Evolutionary conservation across 1,284 basidiomycete genomes (phyloP).

Genomic region (Ustanciosporium gigantosporum): DNA sequence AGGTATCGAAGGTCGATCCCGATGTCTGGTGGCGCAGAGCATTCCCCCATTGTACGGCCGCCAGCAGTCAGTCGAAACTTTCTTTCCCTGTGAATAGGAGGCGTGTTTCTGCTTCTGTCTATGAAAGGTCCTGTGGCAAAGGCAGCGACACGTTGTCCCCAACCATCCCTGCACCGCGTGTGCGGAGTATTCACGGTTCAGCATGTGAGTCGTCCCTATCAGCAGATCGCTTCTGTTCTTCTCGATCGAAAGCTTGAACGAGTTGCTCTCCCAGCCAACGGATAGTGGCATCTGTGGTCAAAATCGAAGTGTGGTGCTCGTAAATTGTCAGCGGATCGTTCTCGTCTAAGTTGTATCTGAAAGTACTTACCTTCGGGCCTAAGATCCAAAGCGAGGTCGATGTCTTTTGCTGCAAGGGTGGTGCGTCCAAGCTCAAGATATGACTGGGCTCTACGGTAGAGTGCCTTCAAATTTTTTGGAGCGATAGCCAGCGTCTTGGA

Average conservation of each 20-base stretch:
- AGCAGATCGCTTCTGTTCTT: conserved; percentile 7
- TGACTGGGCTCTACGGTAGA: conserved; percentile 32
- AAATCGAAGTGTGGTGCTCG: background rate
- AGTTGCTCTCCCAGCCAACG: conserved; percentile 30
- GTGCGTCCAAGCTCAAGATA: conserved; percentile 26
- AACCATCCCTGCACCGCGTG: no score
- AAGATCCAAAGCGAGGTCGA: conserved; percentile 31
- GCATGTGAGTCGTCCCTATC: no score
- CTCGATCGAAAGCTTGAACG: conserved; percentile 17
- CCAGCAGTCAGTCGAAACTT: no score
- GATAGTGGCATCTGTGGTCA: conserved; percentile 15
- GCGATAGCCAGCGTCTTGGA: conserved; percentile 24
- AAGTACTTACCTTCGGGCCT: conserved; percentile 15
- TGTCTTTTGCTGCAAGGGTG: conserved; percentile 26
- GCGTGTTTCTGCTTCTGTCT: no score
- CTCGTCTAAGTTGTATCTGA: background rate
- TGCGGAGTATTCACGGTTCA: no score
- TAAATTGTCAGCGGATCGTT: background rate
- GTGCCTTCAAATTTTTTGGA: conserved; percentile 37
- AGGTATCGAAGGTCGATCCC: no score
- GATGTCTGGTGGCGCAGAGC: no score
- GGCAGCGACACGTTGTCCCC: no score
- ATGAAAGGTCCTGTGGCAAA: no score
- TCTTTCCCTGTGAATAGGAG: no score
- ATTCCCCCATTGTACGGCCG: no score